phyloP scores from a whole-genome alignment of 306 rosid genomes.

The Ormosia emarginata region DNA sequence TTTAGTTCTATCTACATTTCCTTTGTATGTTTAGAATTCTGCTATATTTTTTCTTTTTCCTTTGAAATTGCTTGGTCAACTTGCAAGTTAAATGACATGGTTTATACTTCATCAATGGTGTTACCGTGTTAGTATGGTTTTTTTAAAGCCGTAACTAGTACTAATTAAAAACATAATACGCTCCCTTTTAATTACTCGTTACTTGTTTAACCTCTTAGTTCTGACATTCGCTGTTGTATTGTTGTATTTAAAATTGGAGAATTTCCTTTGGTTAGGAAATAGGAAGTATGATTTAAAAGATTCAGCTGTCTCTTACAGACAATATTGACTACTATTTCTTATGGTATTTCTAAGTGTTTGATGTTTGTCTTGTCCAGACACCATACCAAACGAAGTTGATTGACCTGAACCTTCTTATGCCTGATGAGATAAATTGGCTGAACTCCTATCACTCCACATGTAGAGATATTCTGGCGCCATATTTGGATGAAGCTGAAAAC shows the following conservation, averaged over 20 bases:
- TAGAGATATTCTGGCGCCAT: constrained; percentile 62
- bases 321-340: neutral
- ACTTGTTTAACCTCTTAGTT: neutral
- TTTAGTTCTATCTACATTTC: neutral
- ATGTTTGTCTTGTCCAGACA: constrained; percentile 54
- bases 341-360: neutral
- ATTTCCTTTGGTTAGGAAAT: neutral
- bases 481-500: constrained; percentile 66
- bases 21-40: neutral
- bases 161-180: neutral
- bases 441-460: constrained; percentile 80
- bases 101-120: neutral
- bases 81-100: neutral
- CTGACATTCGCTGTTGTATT: neutral
- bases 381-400: constrained; percentile 88
- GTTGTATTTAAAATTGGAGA: neutral
- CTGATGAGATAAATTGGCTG: constrained; percentile 81
- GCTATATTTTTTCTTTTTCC: neutral
- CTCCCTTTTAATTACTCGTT: neutral
- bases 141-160: neutral
- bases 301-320: neutral
- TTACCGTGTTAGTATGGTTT: neutral
- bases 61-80: neutral
- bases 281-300: neutral
- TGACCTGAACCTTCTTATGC: constrained; percentile 55